Evolutionary conservation across 257 asterid species (phyloP).

Genomic region (Capsicum chinense): DNA sequence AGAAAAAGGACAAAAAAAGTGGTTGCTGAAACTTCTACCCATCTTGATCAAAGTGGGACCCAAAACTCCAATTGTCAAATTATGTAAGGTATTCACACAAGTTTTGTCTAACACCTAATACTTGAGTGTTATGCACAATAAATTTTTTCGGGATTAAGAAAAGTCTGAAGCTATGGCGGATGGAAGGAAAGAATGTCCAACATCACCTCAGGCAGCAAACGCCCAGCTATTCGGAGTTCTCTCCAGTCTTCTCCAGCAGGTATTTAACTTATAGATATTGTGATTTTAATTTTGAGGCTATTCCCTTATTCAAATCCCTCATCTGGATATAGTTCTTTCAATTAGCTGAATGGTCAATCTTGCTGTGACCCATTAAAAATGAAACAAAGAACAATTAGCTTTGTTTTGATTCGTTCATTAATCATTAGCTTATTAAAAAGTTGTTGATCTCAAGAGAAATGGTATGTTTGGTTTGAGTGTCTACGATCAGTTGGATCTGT

Average conservation of each 20-base stretch:
- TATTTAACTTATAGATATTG: neutral
- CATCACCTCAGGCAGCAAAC: neutral
- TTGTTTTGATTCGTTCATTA: neutral
- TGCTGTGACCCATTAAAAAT: neutral
- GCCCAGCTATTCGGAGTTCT: neutral
- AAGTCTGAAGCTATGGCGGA: neutral
- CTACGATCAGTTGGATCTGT: neutral
- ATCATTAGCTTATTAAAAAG: neutral
- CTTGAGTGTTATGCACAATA: too few relatives aligned
- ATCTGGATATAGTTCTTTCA: neutral
- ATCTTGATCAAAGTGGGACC: too few relatives aligned
- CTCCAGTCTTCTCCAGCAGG: conserved; percentile 11
- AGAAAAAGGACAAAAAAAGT: too few relatives aligned
- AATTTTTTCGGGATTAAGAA: neutral
- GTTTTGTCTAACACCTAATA: too few relatives aligned
- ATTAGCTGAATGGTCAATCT: neutral
- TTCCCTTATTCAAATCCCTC: neutral
- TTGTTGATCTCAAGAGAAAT: too few relatives aligned
- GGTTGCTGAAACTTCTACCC: too few relatives aligned
- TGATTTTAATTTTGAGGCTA: neutral
- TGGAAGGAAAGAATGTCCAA: conserved; percentile 20
- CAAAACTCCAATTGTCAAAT: too few relatives aligned
- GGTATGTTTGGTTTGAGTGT: conserved; percentile 18
- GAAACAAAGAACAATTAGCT: neutral
- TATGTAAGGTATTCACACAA: too few relatives aligned